Evolutionary conservation across 83 land plant genomes (phyloP).

Genomic region (Diphasiastrum complanatum): DNA sequence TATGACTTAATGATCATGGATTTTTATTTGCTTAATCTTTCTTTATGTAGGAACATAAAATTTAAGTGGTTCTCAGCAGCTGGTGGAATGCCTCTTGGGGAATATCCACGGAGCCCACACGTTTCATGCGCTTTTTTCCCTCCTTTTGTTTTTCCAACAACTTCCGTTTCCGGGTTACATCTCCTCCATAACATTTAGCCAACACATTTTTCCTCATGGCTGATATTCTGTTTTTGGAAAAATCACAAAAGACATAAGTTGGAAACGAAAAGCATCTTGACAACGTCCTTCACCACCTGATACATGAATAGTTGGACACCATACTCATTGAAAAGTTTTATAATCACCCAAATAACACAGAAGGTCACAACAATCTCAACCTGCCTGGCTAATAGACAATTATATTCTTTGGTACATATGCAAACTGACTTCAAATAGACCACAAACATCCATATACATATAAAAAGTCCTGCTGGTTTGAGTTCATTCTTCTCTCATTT

Average conservation of each 20-base stretch:
- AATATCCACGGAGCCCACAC: constrained; percentile 92
- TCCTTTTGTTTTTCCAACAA: constrained; percentile 98
- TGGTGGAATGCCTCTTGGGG: constrained; percentile 98
- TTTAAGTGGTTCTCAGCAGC: constrained; percentile 59
- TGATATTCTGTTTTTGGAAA: constrained; percentile 45
- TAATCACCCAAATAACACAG: too few relatives aligned
- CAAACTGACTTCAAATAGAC: too few relatives aligned
- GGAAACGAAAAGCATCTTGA: neutral
- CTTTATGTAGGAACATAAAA: too few relatives aligned
- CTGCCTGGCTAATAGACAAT: too few relatives aligned
- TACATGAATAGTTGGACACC: too few relatives aligned
- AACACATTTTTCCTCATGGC: constrained; percentile 98
- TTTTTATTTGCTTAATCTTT: too few relatives aligned
- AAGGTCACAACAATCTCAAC: too few relatives aligned
- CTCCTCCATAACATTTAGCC: constrained; percentile 99
- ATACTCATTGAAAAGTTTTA: too few relatives aligned
- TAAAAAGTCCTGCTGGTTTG: neutral
- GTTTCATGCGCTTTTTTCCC: constrained; percentile 99
- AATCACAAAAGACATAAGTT: neutral
- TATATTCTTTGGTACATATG: too few relatives aligned
- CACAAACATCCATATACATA: neutral
- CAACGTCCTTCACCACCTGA: neutral
- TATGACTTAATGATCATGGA: too few relatives aligned
- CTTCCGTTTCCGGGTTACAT: constrained; percentile 84
- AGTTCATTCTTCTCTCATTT: too few relatives aligned